Conservation (phyloP, 164 flowering plant species). For the Brasenia schreberi region DNA sequence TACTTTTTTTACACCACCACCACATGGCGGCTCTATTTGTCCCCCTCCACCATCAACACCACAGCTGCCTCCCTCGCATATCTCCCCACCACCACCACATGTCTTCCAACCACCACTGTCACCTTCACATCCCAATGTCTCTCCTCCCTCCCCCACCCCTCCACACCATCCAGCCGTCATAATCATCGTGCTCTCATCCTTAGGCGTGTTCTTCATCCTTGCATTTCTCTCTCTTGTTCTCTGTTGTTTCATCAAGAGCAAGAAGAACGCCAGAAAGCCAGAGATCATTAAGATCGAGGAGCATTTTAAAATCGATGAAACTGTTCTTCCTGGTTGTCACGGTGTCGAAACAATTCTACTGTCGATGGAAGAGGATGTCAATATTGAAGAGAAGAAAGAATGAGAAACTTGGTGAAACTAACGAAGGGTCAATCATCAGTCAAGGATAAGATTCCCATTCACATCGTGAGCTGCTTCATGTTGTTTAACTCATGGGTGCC, state of each 20-base stretch:
- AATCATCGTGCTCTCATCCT: conserved; percentile 35
- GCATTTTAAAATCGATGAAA: conserved; percentile 45
- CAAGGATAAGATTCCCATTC: neutral
- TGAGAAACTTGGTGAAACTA: conserved; percentile 10
- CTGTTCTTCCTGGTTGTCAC: conserved; percentile 42
- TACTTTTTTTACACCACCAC: neutral
- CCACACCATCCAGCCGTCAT: conserved; percentile 27
- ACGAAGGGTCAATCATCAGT: neutral
- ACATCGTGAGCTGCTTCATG: neutral
- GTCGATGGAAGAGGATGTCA: conserved; percentile 37
- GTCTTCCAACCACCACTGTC: conserved; percentile 18
- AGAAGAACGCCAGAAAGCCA: conserved; percentile 28
- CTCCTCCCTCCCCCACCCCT: conserved; percentile 30
- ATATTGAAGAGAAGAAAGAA: conserved; percentile 29
- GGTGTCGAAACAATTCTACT: conserved; percentile 31
- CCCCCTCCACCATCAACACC: conserved; percentile 7
- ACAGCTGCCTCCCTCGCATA: neutral
- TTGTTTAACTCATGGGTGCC: neutral
- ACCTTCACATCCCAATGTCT: conserved; percentile 16
- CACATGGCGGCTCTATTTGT: neutral
- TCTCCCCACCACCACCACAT: conserved; percentile 10
- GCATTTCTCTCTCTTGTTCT: conserved; percentile 45
- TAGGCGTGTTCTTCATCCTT: conserved; percentile 58
- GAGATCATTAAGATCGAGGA: conserved; percentile 38
- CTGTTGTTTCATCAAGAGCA: conserved; percentile 35